Conservation (phyloP, 495 filamentous ascomycete species). For the Neurospora cerealis region DNA sequence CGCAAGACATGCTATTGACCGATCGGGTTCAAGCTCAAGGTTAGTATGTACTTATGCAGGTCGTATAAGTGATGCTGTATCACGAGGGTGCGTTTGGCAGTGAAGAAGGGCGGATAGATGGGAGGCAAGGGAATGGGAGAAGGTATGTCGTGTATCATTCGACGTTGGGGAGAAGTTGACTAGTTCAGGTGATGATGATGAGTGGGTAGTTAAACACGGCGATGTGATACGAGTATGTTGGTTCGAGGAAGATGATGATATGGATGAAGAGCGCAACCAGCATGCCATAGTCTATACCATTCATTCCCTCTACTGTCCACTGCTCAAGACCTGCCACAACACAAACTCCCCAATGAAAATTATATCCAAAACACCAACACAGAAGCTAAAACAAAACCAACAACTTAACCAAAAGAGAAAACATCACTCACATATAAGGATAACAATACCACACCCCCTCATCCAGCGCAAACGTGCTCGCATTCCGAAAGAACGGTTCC, state of each 20-base stretch:
- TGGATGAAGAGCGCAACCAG: too few species aligned
- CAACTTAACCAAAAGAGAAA: too few species aligned
- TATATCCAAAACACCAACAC: too few species aligned
- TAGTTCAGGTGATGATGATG: background rate
- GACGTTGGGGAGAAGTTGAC: background rate
- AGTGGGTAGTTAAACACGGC: background rate
- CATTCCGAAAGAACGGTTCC: slow-evolving; percentile 19
- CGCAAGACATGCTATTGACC: slow-evolving; percentile 15
- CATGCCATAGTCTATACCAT: too few species aligned
- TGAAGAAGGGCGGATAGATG: background rate
- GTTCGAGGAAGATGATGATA: too few species aligned
- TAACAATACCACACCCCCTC: slow-evolving; percentile 31
- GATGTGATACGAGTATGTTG: too few species aligned
- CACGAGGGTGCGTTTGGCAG: background rate
- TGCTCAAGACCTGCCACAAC: background rate
- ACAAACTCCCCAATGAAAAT: too few species aligned
- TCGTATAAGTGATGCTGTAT: background rate
- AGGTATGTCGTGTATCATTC: background rate
- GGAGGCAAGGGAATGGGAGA: background rate
- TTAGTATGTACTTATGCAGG: background rate
- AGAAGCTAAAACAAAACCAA: too few species aligned
- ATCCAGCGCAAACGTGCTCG: slow-evolving; percentile 32
- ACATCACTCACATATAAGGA: slow-evolving; percentile 18
- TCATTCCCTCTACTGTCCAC: too few species aligned
- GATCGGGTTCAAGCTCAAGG: background rate